Conservation (phyloP, 164 flowering plant genomes). For the Macadamia integrifolia region DNA sequence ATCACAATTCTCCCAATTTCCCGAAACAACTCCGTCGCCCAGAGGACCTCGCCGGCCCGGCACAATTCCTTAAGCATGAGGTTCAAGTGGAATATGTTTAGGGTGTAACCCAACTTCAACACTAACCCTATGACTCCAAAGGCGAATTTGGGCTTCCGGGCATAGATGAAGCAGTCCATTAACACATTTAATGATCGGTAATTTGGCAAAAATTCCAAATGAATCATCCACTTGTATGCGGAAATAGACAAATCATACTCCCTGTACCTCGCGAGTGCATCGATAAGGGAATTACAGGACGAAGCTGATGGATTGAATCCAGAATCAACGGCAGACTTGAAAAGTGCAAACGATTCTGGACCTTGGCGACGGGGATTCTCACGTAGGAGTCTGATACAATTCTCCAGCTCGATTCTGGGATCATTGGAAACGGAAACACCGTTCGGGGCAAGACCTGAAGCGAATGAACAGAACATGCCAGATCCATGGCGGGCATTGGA, state of each 20-base stretch:
- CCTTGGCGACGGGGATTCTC: constrained; percentile 29
- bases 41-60: constrained; percentile 24
- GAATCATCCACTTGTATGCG: constrained; percentile 40
- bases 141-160: constrained; percentile 26
- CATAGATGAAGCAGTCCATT: constrained; percentile 39
- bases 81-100: constrained; percentile 34
- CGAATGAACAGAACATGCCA: neutral
- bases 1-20: constrained; percentile 27
- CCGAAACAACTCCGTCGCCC: constrained; percentile 39
- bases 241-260: constrained; percentile 37
- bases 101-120: constrained; percentile 46
- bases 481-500: neutral
- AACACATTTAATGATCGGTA: constrained; percentile 38
- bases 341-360: constrained; percentile 32
- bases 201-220: constrained; percentile 23
- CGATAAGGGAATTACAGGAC: constrained; percentile 39
- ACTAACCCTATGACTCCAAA: constrained; percentile 53
- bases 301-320: constrained; percentile 31
- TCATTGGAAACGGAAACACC: constrained; percentile 3
- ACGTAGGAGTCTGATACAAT: constrained; percentile 33
- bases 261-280: constrained; percentile 30
- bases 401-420: constrained; percentile 19
- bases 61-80: constrained; percentile 53
- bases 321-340: constrained; percentile 26
- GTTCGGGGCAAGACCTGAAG: neutral